Evolutionary conservation across 129 eudicot genomes (phyloP).

Genomic region (Daucus carota): DH1_v3.0 NC_030385.2:6352501-6353000

Average conservation of each 20-base stretch:
- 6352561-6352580: not conserved
- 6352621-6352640: not conserved
- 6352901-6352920: too few species aligned
- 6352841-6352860: too few species aligned
- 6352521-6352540: slow-evolving; percentile 54
- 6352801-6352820: too few species aligned
- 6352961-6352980: too few species aligned
- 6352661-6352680: not conserved
- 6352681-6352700: not conserved
- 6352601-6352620: not conserved
- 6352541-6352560: slow-evolving; percentile 41
- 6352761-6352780: not conserved
- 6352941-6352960: too few species aligned
- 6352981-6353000: too few species aligned
- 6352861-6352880: too few species aligned
- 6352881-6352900: too few species aligned
- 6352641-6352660: not conserved
- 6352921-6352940: too few species aligned
- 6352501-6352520: slow-evolving; percentile 56
- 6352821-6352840: too few species aligned
- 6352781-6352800: not conserved
- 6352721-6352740: not conserved
- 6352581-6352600: not conserved
- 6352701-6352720: not conserved
- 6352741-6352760: not conserved